phyloP scores from a whole-genome alignment of 306 rosid genomes.

The Canavalia ensiformis region DNA sequence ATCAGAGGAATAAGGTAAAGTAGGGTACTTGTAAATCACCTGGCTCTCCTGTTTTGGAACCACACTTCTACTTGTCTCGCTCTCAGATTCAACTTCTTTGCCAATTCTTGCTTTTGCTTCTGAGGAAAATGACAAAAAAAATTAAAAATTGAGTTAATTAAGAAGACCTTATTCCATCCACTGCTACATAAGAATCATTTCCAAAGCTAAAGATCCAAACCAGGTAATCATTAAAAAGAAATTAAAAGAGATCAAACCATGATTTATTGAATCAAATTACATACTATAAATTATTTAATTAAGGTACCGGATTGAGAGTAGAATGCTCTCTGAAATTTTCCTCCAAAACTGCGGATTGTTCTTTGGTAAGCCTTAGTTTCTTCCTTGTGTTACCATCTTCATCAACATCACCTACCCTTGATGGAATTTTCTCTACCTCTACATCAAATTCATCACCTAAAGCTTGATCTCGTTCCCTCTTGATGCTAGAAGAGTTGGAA shows the following conservation, averaged over 20 bases:
- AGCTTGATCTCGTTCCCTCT: constrained; percentile 68
- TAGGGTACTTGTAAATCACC: constrained; percentile 51
- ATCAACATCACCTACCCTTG: constrained; percentile 57
- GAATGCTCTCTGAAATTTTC: constrained; percentile 62
- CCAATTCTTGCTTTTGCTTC: constrained; percentile 91
- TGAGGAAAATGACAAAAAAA: constrained; percentile 43
- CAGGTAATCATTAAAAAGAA: neutral
- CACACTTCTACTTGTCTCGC: constrained; percentile 97
- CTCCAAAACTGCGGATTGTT: constrained; percentile 81
- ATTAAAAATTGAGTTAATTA: neutral
- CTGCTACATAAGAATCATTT: no score
- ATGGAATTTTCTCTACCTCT: constrained; percentile 48
- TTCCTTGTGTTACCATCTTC: constrained; percentile 74
- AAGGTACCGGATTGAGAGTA: constrained; percentile 77
- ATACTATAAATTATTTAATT: neutral
- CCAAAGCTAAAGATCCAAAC: no score
- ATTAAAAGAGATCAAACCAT: no score
- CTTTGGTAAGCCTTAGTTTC: constrained; percentile 87
- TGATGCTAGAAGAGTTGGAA: constrained; percentile 71
- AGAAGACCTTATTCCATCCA: neutral
- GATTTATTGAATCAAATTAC: no score
- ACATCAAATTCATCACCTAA: constrained; percentile 56
- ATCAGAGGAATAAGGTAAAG: neutral
- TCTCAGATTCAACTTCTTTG: constrained; percentile 67
- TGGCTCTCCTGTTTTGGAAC: constrained; percentile 97